Evolutionary conservation across 345 rosid genomes (phyloP).

Genomic region (Citrus inodora): DNA sequence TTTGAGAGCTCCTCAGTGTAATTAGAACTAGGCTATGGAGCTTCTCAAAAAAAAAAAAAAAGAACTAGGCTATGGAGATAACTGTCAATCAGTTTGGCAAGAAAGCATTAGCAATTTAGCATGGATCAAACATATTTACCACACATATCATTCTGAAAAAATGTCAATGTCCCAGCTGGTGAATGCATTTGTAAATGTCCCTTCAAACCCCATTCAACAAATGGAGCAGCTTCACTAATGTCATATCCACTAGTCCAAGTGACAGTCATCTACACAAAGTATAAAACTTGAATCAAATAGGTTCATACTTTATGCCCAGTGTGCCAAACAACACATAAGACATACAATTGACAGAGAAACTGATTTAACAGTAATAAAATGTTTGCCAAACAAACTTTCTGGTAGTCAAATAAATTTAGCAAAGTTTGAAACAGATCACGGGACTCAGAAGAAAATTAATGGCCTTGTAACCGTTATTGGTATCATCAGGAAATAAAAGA

Average conservation of each 20-base stretch:
- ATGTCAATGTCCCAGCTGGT: slow-evolving; percentile 85
- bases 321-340: background rate
- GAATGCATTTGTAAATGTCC: slow-evolving; percentile 41
- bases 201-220: slow-evolving; percentile 66
- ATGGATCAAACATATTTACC: slow-evolving; percentile 40
- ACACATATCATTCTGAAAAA: slow-evolving; percentile 75
- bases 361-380: background rate
- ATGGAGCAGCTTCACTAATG: slow-evolving; percentile 69
- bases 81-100: background rate
- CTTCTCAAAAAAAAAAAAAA: too few relatives aligned
- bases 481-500: background rate
- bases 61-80: background rate
- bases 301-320: background rate
- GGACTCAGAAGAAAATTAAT: background rate
- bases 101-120: background rate
- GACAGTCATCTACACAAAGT: slow-evolving; percentile 65
- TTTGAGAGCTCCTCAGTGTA: background rate
- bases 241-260: slow-evolving; percentile 98
- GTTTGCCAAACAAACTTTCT: background rate
- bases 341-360: background rate
- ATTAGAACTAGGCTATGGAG: background rate
- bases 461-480: background rate
- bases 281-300: slow-evolving; percentile 8
- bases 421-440: background rate
- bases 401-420: background rate